phyloP scores from a whole-genome alignment of 306 rosid genomes.

The Purshia tridentata region DNA sequence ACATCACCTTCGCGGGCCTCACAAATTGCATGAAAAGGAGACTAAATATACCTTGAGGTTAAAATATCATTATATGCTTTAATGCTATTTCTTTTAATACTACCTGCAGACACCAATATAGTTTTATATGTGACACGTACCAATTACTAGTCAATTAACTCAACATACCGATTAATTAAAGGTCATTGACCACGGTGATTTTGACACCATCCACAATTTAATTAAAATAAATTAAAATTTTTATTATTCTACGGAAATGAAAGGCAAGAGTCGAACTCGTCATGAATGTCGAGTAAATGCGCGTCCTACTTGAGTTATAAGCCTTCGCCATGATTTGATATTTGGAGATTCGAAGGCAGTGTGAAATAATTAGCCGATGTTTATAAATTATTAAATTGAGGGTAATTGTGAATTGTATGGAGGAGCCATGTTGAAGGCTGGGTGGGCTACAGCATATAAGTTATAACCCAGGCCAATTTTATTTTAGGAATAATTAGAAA shows the following conservation, averaged over 20 bases:
- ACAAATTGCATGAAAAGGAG: constrained; percentile 24
- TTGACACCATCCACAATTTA: too few species aligned
- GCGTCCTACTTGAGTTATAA: too few species aligned
- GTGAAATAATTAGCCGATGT: not conserved
- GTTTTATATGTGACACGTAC: not conserved
- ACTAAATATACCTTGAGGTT: constrained; percentile 11
- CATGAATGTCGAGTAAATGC: too few species aligned
- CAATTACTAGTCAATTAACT: not conserved
- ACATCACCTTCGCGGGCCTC: not conserved
- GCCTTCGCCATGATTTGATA: too few species aligned
- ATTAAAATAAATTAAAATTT: too few species aligned
- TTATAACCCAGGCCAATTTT: too few species aligned
- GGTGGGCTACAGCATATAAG: too few species aligned
- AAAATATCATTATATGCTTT: not conserved
- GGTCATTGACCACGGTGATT: not conserved
- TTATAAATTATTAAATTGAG: not conserved
- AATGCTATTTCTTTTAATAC: constrained; percentile 15
- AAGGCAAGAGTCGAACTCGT: too few species aligned
- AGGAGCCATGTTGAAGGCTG: too few species aligned
- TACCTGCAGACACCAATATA: not conserved
- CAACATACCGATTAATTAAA: not conserved
- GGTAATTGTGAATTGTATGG: not conserved
- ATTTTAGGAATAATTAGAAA: too few species aligned
- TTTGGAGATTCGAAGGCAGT: too few species aligned
- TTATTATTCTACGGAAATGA: too few species aligned